Base-by-base conservation (phyloP, 352 stramenopile genomes). In the Globisporangium spinosum region DNA sequence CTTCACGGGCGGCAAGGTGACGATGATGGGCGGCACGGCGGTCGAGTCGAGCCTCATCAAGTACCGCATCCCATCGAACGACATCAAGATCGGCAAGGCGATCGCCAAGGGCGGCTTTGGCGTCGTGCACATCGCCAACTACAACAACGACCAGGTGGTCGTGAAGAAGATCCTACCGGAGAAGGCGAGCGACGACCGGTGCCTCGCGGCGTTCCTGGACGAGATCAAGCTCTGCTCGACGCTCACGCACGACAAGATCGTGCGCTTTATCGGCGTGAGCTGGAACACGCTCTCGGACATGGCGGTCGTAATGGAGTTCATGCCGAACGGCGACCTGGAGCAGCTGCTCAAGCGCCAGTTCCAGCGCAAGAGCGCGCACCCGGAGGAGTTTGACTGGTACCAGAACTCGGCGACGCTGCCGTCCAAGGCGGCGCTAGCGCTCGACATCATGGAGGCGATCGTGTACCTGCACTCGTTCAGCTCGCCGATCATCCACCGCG, bases 221-320 rank as follows among this genome's bases (percentile, higher is more conserved):
- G 88, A 95, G 72, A 94, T 94, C 67, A 90, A 92, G 74, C 82
- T 95, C 25, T 89, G 80, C 56, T 87, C 88, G 34, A 89, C 85
- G 54, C 72, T 95, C 10, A 80, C 82, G 5, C 88, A 95, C 68
- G 74, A 84, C 9, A 93, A 95, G 70, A 78, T 95, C 23, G 82
- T 95, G 43, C 76, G 77, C 13, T 95, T 95, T 40, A 80, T 95
- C 8, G 87, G 87, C 45, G 84, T 95, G 58, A 91, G 77, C 58
- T 95, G 87, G 87, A 94, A 83, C 59, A 95, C 89, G 77, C 73
- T 95, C n/a, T 83, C 82, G 9, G 85, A 95, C 58, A 90, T 95
- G 72, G 80, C 85, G 0, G 83, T 95, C 34, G 71, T 95, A 20
- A 86, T 90, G 62, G 87, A 95, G 73, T 91, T 83, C 76, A 89